Evolutionary conservation across 208 protist genomes (phyloP).

Genomic region (Crithidia fasciculata): DNA sequence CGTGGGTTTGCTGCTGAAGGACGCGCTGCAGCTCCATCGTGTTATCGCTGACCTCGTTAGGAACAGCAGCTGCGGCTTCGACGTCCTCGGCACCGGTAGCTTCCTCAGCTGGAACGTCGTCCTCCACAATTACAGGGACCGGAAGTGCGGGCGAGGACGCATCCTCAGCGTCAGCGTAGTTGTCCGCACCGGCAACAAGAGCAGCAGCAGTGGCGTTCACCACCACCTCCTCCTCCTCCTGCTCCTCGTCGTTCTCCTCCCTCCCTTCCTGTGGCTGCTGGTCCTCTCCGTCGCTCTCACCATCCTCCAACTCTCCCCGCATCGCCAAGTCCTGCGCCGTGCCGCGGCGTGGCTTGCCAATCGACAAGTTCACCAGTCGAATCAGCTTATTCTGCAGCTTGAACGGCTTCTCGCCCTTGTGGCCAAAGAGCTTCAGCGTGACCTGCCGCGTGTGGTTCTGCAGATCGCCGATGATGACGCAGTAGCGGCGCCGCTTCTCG

Average conservation of each 20-base stretch:
- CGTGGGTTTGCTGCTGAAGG: conserved; percentile 29
- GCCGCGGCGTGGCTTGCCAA: conserved; percentile 62
- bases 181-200: too few relatives aligned
- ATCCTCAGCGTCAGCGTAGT: too few relatives aligned
- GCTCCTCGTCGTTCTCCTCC: conserved; percentile 14
- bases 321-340: conserved; percentile 29
- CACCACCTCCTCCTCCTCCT: background rate
- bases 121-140: background rate
- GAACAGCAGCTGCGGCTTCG: background rate
- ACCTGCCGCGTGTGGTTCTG: conserved; percentile 59
- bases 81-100: background rate
- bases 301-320: conserved; percentile 1
- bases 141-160: too few relatives aligned
- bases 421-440: conserved; percentile 81
- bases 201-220: background rate
- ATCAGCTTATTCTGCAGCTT: conserved; percentile 88
- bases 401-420: conserved; percentile 83
- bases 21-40: conserved; percentile 25
- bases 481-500: conserved; percentile 86
- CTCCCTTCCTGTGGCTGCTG: conserved; percentile 5
- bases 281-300: background rate
- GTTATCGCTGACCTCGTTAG: conserved; percentile 1
- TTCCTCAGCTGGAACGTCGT: conserved; percentile 1
- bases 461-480: conserved; percentile 81
- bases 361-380: conserved; percentile 82